Conservation (phyloP, 768 basidiomycete species). For the Russula vinacea region DNA sequence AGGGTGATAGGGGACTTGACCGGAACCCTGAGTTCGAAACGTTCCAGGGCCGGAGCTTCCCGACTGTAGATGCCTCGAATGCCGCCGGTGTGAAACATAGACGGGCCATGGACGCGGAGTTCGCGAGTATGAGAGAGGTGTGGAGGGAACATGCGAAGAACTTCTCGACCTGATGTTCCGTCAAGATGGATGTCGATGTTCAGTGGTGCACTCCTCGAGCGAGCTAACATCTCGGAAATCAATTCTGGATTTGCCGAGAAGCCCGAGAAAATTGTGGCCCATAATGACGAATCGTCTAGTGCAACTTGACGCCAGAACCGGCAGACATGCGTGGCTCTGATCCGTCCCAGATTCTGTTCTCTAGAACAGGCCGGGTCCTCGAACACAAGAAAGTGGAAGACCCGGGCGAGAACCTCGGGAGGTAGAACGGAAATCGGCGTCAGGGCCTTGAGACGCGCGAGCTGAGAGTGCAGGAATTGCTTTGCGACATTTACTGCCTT, state of each 20-base stretch:
- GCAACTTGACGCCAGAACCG: slow-evolving; percentile 21
- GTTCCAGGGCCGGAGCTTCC: slow-evolving; percentile 11
- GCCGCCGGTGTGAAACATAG: fast-evolving
- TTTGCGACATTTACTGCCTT: background rate
- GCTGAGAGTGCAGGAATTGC: background rate
- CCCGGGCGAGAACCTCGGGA: no score
- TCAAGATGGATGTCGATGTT: background rate
- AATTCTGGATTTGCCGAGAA: background rate
- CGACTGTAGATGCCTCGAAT: background rate
- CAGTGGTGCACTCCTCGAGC: slow-evolving; percentile 7
- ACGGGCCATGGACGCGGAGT: background rate
- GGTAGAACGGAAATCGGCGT: background rate
- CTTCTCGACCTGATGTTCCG: background rate
- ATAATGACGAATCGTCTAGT: slow-evolving; percentile 9
- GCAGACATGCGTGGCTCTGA: slow-evolving; percentile 21
- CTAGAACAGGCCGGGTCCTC: no score
- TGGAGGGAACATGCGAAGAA: background rate
- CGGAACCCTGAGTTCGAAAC: slow-evolving; percentile 1
- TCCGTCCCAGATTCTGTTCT: background rate
- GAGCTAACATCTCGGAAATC: slow-evolving; percentile 10
- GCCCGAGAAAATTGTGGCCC: slow-evolving; percentile 9
- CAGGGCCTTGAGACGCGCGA: background rate
- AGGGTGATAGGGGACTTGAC: background rate
- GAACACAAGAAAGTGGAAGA: slow-evolving; percentile 10
- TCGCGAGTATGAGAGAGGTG: slow-evolving; percentile 11